These are phyloP conservation scores for Candida wancherniae DNA, from an alignment of 805 yeast genomes.

Conservation along the genomic window DNA sequence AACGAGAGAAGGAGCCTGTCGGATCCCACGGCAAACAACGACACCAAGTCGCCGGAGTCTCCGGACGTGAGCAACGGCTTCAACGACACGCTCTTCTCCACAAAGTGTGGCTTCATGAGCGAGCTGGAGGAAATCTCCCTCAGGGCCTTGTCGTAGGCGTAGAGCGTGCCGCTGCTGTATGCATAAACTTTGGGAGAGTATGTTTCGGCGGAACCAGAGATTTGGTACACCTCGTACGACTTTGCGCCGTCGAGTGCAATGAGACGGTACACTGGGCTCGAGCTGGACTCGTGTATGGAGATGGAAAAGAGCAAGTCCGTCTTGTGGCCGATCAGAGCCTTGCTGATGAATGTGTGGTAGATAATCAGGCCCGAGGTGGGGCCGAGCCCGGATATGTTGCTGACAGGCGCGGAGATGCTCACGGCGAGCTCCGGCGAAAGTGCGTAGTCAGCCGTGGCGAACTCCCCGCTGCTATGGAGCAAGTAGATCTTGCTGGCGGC, in stretches of 20 bases:
- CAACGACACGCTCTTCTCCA: conserved; percentile 18
- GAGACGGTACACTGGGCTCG: conserved; percentile 20
- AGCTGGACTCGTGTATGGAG: conserved; percentile 4
- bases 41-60: conserved; percentile 11
- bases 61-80: conserved; percentile 13
- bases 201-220: conserved; percentile 7
- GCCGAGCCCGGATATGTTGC: conserved; percentile 9
- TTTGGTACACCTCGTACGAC: conserved; percentile 22
- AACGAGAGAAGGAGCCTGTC: conserved; percentile 44
- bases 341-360: conserved; percentile 24
- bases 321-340: conserved; percentile 17
- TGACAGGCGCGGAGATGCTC: conserved; percentile 6
- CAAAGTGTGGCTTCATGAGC: conserved; percentile 21
- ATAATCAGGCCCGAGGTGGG: conserved; percentile 20
- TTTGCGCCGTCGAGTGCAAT: conserved; percentile 20
- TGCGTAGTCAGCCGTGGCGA: conserved; percentile 16
- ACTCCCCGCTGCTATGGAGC: conserved; percentile 25
- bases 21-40: conserved; percentile 38
- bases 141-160: conserved; percentile 18
- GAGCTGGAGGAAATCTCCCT: conserved; percentile 19
- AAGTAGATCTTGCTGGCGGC: conserved; percentile 19
- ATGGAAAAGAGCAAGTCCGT: conserved; percentile 24
- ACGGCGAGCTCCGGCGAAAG: conserved; percentile 2
- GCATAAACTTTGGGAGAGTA: conserved; percentile 13
- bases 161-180: conserved; percentile 25